These are phyloP conservation scores for Eimeria necatrix DNA, from an alignment of 169 alveolate genomes.

Conservation along the genomic window DNA sequence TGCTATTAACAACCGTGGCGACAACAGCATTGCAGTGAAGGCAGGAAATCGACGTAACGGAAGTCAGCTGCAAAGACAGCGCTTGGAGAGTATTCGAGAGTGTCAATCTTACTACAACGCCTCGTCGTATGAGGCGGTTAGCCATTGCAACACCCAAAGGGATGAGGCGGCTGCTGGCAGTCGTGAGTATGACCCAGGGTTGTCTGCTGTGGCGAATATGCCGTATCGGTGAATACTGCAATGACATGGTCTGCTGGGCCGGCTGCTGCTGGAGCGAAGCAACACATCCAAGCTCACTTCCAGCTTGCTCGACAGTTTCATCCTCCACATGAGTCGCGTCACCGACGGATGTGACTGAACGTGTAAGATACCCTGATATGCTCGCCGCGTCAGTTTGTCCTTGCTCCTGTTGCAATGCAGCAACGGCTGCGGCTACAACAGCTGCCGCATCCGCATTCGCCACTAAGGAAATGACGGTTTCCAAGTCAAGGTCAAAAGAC, in stretches of 20 bases:
- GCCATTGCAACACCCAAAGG: slow-evolving; percentile 67
- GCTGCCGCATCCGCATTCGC: slow-evolving; percentile 44
- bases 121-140: slow-evolving; percentile 51
- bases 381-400: background rate
- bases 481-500: slow-evolving; percentile 49
- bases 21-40: background rate
- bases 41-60: background rate
- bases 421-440: slow-evolving; percentile 44
- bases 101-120: slow-evolving; percentile 6
- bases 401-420: slow-evolving; percentile 19
- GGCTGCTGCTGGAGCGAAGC: background rate
- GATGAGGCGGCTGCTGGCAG: slow-evolving; percentile 58
- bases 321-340: background rate
- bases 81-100: background rate
- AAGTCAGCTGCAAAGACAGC: background rate
- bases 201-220: slow-evolving; percentile 48
- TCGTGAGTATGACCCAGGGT: slow-evolving; percentile 53
- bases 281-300: background rate
- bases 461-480: slow-evolving; percentile 19
- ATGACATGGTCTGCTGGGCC: background rate
- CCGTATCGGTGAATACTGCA: slow-evolving; percentile 23
- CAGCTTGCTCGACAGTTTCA: background rate
- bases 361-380: background rate
- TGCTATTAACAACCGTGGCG: background rate
- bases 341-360: background rate